Evolutionary conservation across 768 basidiomycete species (phyloP), one percentile per base, ranked within the genome.

Genomic region (Solioccasus polychromus): DNA sequence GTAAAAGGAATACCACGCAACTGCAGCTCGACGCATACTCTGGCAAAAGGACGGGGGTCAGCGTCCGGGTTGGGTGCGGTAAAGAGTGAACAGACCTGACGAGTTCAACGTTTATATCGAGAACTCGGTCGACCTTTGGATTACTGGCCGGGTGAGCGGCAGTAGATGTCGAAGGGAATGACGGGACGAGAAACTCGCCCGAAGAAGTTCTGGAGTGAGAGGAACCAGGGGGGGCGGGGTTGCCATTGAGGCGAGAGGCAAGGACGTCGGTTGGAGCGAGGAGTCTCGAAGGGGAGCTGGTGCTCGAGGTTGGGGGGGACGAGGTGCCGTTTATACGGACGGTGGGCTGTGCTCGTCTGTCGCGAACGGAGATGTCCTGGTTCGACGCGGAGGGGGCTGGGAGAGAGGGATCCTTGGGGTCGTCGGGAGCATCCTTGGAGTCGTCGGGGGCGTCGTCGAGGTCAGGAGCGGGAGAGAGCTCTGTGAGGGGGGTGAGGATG

Each of bases 401-500:
- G 53, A 52, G 39, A 8, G 48, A 34, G 18, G 42, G 28, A 14
- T 48, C 53, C 24, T 53, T 61, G 39, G 62, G 60, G 26, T 68
- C 64, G 41, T 71, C 67, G 42, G 67, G 65, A 3, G 72, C 70
- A 14, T 70, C 66, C 29, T 64, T 66, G 48, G 18, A 26, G 45
- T 61, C 52, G 14, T 63, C 62, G 35, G 46, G 25, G 12, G 42
- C 19, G 24, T 79, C 79, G 37, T 80, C 79, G 19, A 71, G 69
- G 55, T 80, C 79, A 31, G 82, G 79, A 0, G 82, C 75, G 1
- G 84, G 81, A 8, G 86, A 86, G 20, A 88, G 78, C 51, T 88
- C 86, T 53, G 83, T 88, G 59, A 90, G 78, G 3, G 87, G 87
- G 0, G 86, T 87, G 18, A 83, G 83, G 53, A 48, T 63, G 68